A percentile compares a stretch with the other conserved stretches of the same genome.
phyloP scores from a whole-genome alignment of 805 yeast genomes.

The Candida boleticola region DNA sequence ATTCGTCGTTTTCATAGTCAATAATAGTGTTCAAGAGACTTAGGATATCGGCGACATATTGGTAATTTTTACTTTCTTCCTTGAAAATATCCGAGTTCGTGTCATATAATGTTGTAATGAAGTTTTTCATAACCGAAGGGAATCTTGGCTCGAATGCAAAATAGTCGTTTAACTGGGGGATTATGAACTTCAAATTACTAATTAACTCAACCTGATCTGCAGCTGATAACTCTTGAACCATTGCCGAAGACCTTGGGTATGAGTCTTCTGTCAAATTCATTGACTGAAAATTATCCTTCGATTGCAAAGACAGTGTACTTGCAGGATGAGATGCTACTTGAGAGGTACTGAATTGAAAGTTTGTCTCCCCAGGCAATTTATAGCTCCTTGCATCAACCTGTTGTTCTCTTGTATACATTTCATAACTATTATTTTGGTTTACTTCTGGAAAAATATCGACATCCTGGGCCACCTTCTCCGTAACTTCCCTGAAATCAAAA shows the following conservation, averaged over 20 bases:
- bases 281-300: neutral
- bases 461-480: slow-evolving; percentile 13
- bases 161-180: slow-evolving; percentile 27
- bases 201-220: slow-evolving; percentile 14
- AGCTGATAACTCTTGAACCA: neutral
- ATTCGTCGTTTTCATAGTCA: slow-evolving; percentile 27
- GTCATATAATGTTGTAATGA: slow-evolving; percentile 20
- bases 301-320: no score
- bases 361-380: no score
- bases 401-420: neutral
- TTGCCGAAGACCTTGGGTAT: no score
- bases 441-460: slow-evolving; percentile 18
- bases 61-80: slow-evolving; percentile 14
- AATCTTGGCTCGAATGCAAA: slow-evolving; percentile 20
- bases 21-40: slow-evolving; percentile 20
- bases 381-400: no score
- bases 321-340: no score
- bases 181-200: slow-evolving; percentile 14
- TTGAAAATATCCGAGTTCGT: slow-evolving; percentile 9
- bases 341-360: no score
- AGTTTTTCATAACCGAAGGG: slow-evolving; percentile 21
- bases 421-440: neutral
- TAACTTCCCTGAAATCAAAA: slow-evolving; percentile 8
- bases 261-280: neutral
- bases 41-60: slow-evolving; percentile 20